Percentiles rank a stretch among this genome's conserved stretches.
Evolutionary conservation across 192 early-diverging fungal species (phyloP).

Genomic region (Coemansia sp.): DNA sequence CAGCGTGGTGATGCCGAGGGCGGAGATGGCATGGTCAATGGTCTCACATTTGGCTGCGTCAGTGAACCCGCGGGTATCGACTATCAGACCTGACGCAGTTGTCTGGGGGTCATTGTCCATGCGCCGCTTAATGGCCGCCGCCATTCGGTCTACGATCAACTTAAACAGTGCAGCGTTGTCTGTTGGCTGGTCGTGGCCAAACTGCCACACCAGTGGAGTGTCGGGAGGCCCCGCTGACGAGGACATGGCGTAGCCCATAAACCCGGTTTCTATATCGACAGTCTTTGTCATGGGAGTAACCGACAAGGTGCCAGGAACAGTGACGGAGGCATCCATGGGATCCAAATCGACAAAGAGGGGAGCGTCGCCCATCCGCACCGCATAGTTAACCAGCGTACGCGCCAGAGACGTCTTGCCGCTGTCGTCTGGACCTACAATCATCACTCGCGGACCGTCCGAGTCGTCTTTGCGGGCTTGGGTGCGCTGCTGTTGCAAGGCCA

Average conservation of each 20-base stretch:
- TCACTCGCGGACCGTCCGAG: constrained; percentile 56
- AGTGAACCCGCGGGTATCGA: constrained; percentile 80
- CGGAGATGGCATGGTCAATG: constrained; percentile 68
- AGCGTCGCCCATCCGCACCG: constrained; percentile 64
- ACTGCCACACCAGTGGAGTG: constrained; percentile 87
- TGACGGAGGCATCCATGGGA: constrained; percentile 69
- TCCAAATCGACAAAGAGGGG: constrained; percentile 89
- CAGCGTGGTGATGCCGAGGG: constrained; percentile 76
- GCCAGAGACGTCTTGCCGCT: constrained; percentile 88
- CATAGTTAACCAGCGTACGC: constrained; percentile 88
- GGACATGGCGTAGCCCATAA: constrained; percentile 59
- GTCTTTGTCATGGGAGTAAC: constrained; percentile 72
- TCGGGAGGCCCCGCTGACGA: constrained; percentile 62
- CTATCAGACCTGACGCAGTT: constrained; percentile 71
- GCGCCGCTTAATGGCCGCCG: constrained; percentile 63
- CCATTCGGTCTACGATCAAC: constrained; percentile 62
- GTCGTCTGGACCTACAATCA: constrained; percentile 90
- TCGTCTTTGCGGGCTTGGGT: constrained; percentile 16
- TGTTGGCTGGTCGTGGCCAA: constrained; percentile 71
- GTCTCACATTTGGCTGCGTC: constrained; percentile 74
- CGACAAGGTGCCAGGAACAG: constrained; percentile 82
- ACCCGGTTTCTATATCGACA: constrained; percentile 83
- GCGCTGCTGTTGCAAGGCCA: constrained; percentile 80
- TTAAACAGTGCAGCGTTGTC: constrained; percentile 84
- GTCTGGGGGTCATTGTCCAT: constrained; percentile 58